phyloP scores from a whole-genome alignment of 805 yeast species.

The Wickerhamiella hasegawae region DNA sequence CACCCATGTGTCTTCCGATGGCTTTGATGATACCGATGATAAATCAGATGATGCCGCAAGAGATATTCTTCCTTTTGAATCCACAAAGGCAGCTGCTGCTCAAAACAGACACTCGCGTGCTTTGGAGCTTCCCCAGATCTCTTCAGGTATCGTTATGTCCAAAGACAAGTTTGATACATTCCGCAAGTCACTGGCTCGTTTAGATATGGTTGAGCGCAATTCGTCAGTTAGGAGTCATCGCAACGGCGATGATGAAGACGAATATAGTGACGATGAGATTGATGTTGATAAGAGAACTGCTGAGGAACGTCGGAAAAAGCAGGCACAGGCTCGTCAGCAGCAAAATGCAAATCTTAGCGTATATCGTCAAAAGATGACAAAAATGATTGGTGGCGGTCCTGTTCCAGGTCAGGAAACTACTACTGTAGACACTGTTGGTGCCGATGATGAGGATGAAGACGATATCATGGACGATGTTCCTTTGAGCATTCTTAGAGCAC shows the following conservation, averaged over 20 bases:
- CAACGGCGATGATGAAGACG: slow-evolving; percentile 23
- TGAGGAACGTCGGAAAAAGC: slow-evolving; percentile 10
- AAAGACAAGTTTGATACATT: slow-evolving; percentile 15
- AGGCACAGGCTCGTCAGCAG: slow-evolving; percentile 17
- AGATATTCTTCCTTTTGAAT: slow-evolving; percentile 15
- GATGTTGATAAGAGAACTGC: slow-evolving; percentile 17
- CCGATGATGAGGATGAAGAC: slow-evolving; percentile 18
- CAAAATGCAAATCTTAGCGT: slow-evolving; percentile 27
- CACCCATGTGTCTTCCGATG: too few species aligned
- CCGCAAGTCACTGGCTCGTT: slow-evolving; percentile 11
- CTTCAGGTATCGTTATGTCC: slow-evolving; percentile 14
- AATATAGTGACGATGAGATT: slow-evolving; percentile 26
- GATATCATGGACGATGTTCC: slow-evolving; percentile 28
- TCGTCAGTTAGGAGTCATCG: too few species aligned
- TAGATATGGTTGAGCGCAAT: slow-evolving; percentile 9
- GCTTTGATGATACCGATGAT: too few species aligned
- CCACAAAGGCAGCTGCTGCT: slow-evolving; percentile 12
- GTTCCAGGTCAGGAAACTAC: neutral
- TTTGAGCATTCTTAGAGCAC: slow-evolving; percentile 25
- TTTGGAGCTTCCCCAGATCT: slow-evolving; percentile 7
- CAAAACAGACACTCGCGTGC: slow-evolving; percentile 8
- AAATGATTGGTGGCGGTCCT: slow-evolving; percentile 19
- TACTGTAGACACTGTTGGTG: slow-evolving; percentile 5
- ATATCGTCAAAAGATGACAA: slow-evolving; percentile 27
- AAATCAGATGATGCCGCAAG: slow-evolving; percentile 9